These are phyloP conservation scores for Populus hybrid DNA, from an alignment of 441 rosid species.

Conservation along the genomic window DNA sequence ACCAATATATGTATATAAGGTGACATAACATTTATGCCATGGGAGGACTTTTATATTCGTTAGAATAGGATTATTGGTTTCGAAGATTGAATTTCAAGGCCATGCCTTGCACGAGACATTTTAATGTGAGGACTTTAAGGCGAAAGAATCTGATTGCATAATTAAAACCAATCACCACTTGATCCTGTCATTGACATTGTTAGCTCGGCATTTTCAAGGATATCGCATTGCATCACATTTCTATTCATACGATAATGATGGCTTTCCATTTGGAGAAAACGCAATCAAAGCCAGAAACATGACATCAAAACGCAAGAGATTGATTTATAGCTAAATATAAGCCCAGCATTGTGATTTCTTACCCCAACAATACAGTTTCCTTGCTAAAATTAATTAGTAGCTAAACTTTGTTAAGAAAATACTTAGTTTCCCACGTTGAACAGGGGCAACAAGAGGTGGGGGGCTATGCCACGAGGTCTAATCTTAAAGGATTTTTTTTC, in stretches of 20 bases:
- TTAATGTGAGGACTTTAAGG: neutral
- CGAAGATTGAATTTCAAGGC: neutral
- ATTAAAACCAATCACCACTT: neutral
- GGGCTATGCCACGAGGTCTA: neutral
- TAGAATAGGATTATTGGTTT: neutral
- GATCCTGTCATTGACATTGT: neutral
- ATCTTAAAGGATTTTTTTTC: neutral
- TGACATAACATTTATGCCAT: constrained; percentile 23
- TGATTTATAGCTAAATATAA: no score
- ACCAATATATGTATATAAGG: constrained; percentile 12
- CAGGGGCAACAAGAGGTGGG: neutral
- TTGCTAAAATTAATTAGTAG: neutral
- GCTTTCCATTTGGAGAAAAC: neutral
- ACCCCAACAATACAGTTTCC: no score
- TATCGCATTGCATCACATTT: no score
- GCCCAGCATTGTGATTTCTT: no score
- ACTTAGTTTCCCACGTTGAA: neutral
- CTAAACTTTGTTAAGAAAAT: neutral
- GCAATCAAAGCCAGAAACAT: neutral
- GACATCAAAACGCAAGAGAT: no score
- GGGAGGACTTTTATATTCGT: neutral
- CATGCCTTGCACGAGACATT: constrained; percentile 18
- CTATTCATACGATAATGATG: no score
- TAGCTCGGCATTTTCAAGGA: no score
- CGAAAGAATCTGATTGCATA: constrained; percentile 2